A percentile compares a stretch with the other conserved stretches of the same genome.
phyloP scores from a whole-genome alignment of 257 asterid species.

The Orobanche coerulescens region DNA sequence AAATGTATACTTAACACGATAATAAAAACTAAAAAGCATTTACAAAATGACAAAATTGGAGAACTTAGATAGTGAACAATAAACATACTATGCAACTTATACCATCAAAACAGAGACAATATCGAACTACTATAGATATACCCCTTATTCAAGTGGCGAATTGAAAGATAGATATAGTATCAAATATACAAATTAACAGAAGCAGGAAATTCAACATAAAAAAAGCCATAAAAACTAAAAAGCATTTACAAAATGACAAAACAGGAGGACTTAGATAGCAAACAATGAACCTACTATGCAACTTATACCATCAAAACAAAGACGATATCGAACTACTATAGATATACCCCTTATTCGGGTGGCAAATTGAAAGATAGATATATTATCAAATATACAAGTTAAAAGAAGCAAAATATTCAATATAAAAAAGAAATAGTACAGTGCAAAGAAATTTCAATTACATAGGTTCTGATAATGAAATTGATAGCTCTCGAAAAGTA shows the following conservation, averaged over 20 bases:
- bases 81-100: constrained; percentile 3
- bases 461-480: not conserved
- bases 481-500: not conserved
- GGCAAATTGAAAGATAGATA: not conserved
- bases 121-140: not conserved
- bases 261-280: not conserved
- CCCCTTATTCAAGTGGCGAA: constrained; percentile 11
- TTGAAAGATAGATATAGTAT: not conserved
- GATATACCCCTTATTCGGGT: not conserved
- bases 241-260: not conserved
- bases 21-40: not conserved
- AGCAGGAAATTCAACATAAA: too few relatives aligned
- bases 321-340: not conserved
- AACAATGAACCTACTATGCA: not conserved
- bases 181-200: too few relatives aligned
- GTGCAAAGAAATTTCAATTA: not conserved
- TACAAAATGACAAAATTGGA: not conserved
- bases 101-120: not conserved
- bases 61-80: not conserved
- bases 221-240: not conserved
- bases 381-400: not conserved
- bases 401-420: not conserved
- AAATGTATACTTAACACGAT: not conserved
- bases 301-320: not conserved
- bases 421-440: not conserved